A percentile compares a stretch with the other conserved stretches of the same genome.
Evolutionary conservation across 345 rosid species (phyloP).

Genomic region (Theobroma cacao): DNA sequence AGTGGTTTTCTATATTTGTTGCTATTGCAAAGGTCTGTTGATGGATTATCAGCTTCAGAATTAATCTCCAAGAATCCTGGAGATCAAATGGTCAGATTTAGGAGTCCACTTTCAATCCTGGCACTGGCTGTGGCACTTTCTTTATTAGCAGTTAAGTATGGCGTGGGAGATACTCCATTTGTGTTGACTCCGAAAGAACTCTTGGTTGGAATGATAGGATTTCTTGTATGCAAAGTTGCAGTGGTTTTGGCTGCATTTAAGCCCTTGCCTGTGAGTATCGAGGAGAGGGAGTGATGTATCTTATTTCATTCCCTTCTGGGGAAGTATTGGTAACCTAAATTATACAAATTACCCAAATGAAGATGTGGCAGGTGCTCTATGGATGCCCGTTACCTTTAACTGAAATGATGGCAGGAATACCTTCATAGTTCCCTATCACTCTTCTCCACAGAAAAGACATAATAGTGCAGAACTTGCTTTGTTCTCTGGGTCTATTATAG

Average conservation of each 20-base stretch:
- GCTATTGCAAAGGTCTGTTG: constrained; percentile 73
- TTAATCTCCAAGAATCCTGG: constrained; percentile 31
- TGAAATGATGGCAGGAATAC: not conserved
- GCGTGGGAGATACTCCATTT: constrained; percentile 31
- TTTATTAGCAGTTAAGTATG: constrained; percentile 36
- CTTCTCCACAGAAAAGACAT: not conserved
- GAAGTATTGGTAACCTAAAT: not conserved
- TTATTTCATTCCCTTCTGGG: not conserved
- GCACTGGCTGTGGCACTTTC: constrained; percentile 49
- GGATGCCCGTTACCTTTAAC: not conserved
- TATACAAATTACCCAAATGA: not conserved
- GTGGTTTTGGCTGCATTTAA: constrained; percentile 80
- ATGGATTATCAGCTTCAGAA: constrained; percentile 50
- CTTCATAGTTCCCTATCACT: not conserved
- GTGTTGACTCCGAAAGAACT: constrained; percentile 59
- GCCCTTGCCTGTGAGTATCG: constrained; percentile 35
- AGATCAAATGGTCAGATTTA: constrained; percentile 23
- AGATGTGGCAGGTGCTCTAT: not conserved
- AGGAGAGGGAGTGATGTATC: constrained; percentile 31
- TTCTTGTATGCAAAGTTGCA: constrained; percentile 79
- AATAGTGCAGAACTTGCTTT: not conserved
- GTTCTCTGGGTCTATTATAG: not conserved
- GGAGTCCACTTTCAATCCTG: constrained; percentile 42
- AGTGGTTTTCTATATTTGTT: constrained; percentile 64
- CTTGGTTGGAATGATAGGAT: constrained; percentile 75